These are phyloP conservation scores for Lumnitzera littorea DNA, from an alignment of 345 rosid species.

Conservation along the genomic window DNA sequence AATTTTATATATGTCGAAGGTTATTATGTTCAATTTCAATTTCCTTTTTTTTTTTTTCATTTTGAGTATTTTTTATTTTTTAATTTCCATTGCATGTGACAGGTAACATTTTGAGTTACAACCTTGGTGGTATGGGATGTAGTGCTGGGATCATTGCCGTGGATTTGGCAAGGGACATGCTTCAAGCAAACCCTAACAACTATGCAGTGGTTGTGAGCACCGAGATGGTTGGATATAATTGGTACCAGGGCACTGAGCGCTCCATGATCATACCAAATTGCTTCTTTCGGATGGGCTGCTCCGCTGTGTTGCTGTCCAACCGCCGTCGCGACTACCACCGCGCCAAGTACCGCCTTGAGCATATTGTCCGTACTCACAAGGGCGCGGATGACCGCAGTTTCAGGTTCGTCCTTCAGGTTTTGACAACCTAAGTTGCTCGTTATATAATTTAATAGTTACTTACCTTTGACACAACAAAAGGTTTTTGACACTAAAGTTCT, in stretches of 20 bases:
- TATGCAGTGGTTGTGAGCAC: conserved; percentile 83
- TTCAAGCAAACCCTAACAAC: conserved; percentile 75
- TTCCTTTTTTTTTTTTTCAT: no score
- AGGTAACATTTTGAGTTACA: conserved; percentile 68
- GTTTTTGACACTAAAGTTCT: no score
- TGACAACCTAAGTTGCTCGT: no score
- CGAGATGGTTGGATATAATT: conserved; percentile 92
- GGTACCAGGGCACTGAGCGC: conserved; percentile 68
- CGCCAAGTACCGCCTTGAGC: conserved; percentile 86
- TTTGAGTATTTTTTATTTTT: no score
- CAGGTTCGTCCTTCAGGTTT: conserved; percentile 33
- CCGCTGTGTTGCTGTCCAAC: conserved; percentile 78
- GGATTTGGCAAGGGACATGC: conserved; percentile 92
- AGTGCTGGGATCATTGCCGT: conserved; percentile 75
- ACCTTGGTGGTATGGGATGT: conserved; percentile 97
- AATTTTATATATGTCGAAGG: no score
- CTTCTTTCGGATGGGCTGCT: conserved; percentile 85
- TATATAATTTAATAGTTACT: no score
- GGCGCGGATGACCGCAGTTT: conserved; percentile 94
- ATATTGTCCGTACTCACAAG: conserved; percentile 82
- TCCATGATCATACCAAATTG: conserved; percentile 92
- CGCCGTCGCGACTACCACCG: conserved; percentile 60
- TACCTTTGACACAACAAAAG: no score
- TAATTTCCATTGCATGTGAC: no score
- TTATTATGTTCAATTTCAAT: no score